A percentile compares a stretch with the other conserved stretches of the same genome.
Evolutionary conservation across 306 rosid genomes (phyloP).

Genomic region (Fragaria iinumae): DNA sequence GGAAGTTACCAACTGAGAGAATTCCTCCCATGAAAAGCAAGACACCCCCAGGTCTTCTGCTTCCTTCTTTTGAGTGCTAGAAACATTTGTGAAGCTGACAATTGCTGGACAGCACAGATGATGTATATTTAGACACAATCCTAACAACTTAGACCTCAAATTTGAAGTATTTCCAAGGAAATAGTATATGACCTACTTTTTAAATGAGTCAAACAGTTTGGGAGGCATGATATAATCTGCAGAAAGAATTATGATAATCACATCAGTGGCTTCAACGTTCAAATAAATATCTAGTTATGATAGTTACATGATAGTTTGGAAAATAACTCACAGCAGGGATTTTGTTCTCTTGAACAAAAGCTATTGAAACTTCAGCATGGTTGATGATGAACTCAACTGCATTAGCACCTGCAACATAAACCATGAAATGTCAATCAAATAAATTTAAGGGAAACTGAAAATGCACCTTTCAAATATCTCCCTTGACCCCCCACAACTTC

Average conservation of each 20-base stretch:
- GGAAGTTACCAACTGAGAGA: conserved; percentile 60
- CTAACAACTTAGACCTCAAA: conserved; percentile 11
- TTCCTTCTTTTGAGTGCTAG: conserved; percentile 72
- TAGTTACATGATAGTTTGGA: conserved; percentile 15
- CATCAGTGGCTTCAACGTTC: not conserved
- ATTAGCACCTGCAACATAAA: conserved; percentile 68
- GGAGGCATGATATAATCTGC: conserved; percentile 87
- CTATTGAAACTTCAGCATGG: conserved; percentile 87
- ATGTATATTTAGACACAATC: conserved; percentile 20
- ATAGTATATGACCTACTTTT: conserved; percentile 55
- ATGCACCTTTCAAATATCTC: not conserved
- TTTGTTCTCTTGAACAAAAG: conserved; percentile 83
- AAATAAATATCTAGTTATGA: not conserved
- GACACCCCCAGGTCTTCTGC: conserved; percentile 70
- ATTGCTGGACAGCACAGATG: conserved; percentile 49
- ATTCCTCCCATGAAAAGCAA: conserved; percentile 86
- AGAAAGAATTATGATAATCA: conserved; percentile 18
- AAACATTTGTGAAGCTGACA: conserved; percentile 69
- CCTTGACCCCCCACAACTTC: not conserved
- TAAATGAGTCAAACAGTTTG: conserved; percentile 55
- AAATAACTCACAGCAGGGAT: conserved; percentile 70
- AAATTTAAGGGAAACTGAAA: not conserved
- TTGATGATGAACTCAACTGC: conserved; percentile 89
- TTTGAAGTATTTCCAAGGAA: conserved; percentile 2
- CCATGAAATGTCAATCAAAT: conserved; percentile 16